These are phyloP conservation scores for Botryosphaeria dothidea DNA, from an alignment of 2,329 filamentous ascomycete species.

Conservation along the genomic window DNA sequence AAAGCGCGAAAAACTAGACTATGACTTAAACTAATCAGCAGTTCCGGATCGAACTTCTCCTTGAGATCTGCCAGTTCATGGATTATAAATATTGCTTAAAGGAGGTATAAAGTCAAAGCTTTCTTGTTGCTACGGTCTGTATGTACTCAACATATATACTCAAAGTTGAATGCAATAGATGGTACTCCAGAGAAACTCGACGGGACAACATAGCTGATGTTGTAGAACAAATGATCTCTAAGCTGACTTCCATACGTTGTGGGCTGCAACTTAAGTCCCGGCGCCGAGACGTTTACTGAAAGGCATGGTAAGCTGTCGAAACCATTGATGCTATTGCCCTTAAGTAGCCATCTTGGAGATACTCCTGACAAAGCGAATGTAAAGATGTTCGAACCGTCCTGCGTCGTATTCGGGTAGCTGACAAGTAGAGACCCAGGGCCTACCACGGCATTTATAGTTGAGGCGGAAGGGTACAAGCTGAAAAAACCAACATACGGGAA, in stretches of 20 bases:
- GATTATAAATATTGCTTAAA: too few relatives aligned
- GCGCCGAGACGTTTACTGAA: slow-evolving; percentile 39
- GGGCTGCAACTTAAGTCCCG: slow-evolving; percentile 39
- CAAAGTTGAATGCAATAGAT: slow-evolving; percentile 36
- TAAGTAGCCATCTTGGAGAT: neutral
- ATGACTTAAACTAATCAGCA: too few relatives aligned
- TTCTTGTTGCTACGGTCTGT: too few relatives aligned
- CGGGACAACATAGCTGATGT: slow-evolving; percentile 49
- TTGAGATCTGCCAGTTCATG: too few relatives aligned
- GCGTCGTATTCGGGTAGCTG: neutral
- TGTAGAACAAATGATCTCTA: slow-evolving; percentile 47
- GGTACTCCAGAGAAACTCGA: slow-evolving; percentile 42
- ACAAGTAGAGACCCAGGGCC: slow-evolving; percentile 22
- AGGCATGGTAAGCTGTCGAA: slow-evolving; percentile 32
- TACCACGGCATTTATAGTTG: slow-evolving; percentile 44
- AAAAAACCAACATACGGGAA: slow-evolving; percentile 45
- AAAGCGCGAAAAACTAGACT: too few relatives aligned
- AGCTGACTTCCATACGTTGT: slow-evolving; percentile 41
- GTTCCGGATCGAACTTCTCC: too few relatives aligned
- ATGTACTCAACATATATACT: slow-evolving; percentile 39
- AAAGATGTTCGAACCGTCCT: neutral
- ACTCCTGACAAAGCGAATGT: neutral
- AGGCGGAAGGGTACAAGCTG: slow-evolving; percentile 45
- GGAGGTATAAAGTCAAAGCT: too few relatives aligned
- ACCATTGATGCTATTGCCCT: neutral